These are phyloP conservation scores for Botryotinia calthae DNA, from an alignment of 2,329 filamentous ascomycete genomes.

Conservation along the genomic window DNA sequence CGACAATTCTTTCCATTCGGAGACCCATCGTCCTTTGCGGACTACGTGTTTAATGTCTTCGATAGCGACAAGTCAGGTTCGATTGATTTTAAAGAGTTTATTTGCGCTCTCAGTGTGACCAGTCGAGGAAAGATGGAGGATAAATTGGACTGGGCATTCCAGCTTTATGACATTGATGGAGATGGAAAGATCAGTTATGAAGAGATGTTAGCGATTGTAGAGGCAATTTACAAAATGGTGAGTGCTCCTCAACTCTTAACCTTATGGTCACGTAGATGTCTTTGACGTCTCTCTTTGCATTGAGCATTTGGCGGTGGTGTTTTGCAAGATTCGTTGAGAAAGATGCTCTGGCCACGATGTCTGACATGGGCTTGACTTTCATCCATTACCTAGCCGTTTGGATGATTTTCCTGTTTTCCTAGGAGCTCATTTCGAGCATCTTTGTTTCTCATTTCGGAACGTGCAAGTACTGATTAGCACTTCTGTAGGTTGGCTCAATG, in stretches of 20 bases:
- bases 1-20: constrained; percentile 99
- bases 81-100: constrained; percentile 99
- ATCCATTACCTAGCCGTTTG: not conserved
- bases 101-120: constrained; percentile 94
- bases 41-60: constrained; percentile 99
- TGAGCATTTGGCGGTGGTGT: not conserved
- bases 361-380: not conserved
- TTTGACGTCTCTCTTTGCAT: not conserved
- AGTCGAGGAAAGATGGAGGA: constrained; percentile 98
- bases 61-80: constrained; percentile 95
- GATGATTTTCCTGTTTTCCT: not conserved
- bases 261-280: constrained; percentile 1
- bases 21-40: constrained; percentile 93
- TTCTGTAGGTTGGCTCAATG: constrained; percentile 86
- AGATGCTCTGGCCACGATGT: not conserved
- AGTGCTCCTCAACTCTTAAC: constrained; percentile 23
- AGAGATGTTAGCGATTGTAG: constrained; percentile 97
- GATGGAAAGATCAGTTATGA: constrained; percentile 99
- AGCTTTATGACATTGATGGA: constrained; percentile 98
- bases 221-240: constrained; percentile 99
- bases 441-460: not conserved
- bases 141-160: constrained; percentile 98
- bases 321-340: not conserved
- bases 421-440: not conserved
- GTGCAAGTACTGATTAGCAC: constrained; percentile 15